These are phyloP conservation scores for Penstemon newberryi DNA, from an alignment of 257 asterid genomes.

Conservation along the genomic window DNA sequence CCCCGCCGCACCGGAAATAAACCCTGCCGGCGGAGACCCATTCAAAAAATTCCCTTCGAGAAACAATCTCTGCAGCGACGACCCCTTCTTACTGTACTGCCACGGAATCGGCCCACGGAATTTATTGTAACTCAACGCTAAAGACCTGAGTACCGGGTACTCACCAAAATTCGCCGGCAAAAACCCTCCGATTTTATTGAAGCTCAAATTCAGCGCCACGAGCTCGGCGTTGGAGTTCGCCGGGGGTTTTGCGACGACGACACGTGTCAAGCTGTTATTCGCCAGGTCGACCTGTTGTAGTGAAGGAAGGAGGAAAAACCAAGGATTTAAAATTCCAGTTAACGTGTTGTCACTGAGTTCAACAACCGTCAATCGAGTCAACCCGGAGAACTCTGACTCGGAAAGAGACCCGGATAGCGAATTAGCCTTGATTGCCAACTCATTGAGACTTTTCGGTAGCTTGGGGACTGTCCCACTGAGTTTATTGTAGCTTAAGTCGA, in stretches of 20 bases:
- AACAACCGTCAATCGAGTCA: conserved; percentile 57
- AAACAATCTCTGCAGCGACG: conserved; percentile 53
- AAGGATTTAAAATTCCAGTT: conserved; percentile 50
- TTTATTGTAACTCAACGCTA: conserved; percentile 61
- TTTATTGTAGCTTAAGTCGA: conserved; percentile 73
- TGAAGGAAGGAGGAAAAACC: conserved; percentile 69
- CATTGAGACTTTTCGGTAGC: conserved; percentile 62
- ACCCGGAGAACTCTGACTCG: conserved; percentile 43
- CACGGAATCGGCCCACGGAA: conserved; percentile 76
- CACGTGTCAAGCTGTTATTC: conserved; percentile 47
- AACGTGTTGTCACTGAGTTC: conserved; percentile 67
- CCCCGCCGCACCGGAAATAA: conserved; percentile 40
- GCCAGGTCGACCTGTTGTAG: conserved; percentile 71
- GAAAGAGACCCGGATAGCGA: conserved; percentile 53
- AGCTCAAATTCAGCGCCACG: conserved; percentile 70
- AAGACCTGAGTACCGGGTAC: conserved; percentile 54
- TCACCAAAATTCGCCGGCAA: conserved; percentile 51
- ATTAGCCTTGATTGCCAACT: conserved; percentile 63
- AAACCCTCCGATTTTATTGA: conserved; percentile 51
- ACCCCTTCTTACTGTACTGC: conserved; percentile 52
- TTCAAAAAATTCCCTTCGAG: conserved; percentile 76
- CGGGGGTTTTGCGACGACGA: conserved; percentile 30
- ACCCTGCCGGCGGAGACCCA: conserved; percentile 73
- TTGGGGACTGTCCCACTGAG: conserved; percentile 62
- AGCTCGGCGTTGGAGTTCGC: conserved; percentile 44